Base-by-base conservation (phyloP, 768 basidiomycete species). In the Mycena sanguinolenta region DNA sequence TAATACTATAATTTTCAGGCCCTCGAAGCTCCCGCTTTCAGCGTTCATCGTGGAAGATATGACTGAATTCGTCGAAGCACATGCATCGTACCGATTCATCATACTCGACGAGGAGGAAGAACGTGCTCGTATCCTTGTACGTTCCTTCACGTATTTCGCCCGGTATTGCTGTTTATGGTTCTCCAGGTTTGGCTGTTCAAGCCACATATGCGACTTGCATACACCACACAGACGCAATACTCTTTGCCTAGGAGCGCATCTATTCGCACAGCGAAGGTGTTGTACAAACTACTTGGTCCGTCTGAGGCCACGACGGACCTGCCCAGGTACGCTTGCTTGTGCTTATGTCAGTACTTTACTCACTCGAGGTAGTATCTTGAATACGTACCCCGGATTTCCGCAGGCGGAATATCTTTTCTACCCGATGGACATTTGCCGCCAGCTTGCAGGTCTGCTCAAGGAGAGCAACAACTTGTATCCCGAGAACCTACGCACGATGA, bases 41-140 rank as follows among this genome's bases (percentile, higher is more conserved):
- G 93, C 95, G n/a, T 97, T 95, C 80, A 87, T 99, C 34, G 88
- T 96, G 16, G 90, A 95, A 70, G 95, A 98, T 75, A 94, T 99
- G 94, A 87, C 88, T 32, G 97, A 97, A 77, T 92, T 94, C 61
- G 92, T 95, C 6, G 92, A 93, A 63, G 95, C 97, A 2, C 97
- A 98, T 77, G 96, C 96, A 1, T 92, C 93, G 0, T 96, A 98
- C 80, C 93, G 96, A 13, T 98, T 99, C 76, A 87, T 96, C 38
- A 81, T 99, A 36, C 84, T 89, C 19, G 97, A 98, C 68, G 96
- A 97, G 73, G 95, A 97, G 75, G 89, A 92, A 32, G 94, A 95
- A 69, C 87, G 85, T 30, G 90, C 93, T 5, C 85, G 92, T 62
- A 86, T 98, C 17, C 82, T 98, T 71, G 96, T 98, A 63, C 67